A percentile compares a stretch with the other conserved stretches of the same genome.
phyloP scores from a whole-genome alignment of 805 yeast genomes.

The Yarrowia sp. region DNA sequence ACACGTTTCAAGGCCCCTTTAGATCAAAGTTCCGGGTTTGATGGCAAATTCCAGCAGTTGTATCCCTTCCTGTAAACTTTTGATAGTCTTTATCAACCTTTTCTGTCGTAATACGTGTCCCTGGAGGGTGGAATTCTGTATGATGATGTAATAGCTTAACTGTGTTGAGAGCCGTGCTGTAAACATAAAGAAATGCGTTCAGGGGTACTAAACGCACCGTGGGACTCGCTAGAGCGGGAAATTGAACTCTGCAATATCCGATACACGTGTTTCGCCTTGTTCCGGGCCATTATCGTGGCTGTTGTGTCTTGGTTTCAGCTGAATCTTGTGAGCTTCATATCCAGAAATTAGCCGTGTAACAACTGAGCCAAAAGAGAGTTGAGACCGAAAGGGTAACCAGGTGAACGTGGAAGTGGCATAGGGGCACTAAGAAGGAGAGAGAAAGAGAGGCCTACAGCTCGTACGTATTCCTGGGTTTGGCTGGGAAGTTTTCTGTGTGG shows the following conservation, averaged over 20 bases:
- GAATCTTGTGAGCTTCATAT: neutral
- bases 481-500: neutral
- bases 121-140: slow-evolving; percentile 1
- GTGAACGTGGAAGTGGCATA: neutral
- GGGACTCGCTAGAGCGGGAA: neutral
- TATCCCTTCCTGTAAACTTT: slow-evolving; percentile 2
- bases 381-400: neutral
- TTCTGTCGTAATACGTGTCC: neutral
- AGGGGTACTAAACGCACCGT: neutral
- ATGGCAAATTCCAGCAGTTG: slow-evolving; percentile 1
- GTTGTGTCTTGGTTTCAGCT: neutral
- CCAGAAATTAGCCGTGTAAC: neutral
- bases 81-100: neutral
- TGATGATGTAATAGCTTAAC: slow-evolving; percentile 6
- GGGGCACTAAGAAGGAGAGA: neutral
- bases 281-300: neutral
- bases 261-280: neutral
- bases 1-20: neutral
- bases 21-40: slow-evolving; percentile 6
- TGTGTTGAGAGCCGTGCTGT: neutral
- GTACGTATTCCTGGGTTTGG: neutral
- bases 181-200: neutral
- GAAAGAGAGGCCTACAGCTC: neutral
- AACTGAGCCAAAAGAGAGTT: slow-evolving; percentile 12
- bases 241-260: neutral